Base-by-base conservation (phyloP, 345 rosid genomes). In the Rhodomyrtus tomentosa region DNA sequence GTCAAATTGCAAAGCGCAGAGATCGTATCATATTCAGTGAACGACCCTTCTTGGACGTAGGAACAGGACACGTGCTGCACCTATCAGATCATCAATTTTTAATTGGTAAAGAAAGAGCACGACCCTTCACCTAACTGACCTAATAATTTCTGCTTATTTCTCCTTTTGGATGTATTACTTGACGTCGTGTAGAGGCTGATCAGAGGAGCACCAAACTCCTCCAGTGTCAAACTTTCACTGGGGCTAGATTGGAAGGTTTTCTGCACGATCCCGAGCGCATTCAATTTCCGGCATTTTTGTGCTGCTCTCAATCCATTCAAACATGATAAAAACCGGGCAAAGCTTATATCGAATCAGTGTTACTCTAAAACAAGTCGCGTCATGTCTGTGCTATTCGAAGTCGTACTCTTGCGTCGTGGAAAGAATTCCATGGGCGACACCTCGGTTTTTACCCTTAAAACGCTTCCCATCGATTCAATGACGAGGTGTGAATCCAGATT, bases 311-410 rank as follows among this genome's bases (percentile, higher is more conserved):
- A 50, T 9, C 2, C 12, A 49, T 49, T 12, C 50, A 3, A 3
- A 50, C 18, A 50, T 5, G 5, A 50, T 50, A 52, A 52, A 7
- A 52, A 8, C n/a, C 1, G 7, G 21, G 8, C 18, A 5, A 20
- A 20, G 3, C 18, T 20, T 1, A 5, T 1, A 1, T 7, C 10
- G 11, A 29, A 7, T 7, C 8, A 11, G n/a, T n/a, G n/a, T n/a
- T n/a, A n/a, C n/a, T n/a, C n/a, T n/a, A n/a, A n/a, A 16, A 16
- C 8, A 32, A 36, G 74, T 62, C 42, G 4, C 32, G 74, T 20
- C 1, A 5, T 22, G 40, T 29, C 38, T 7, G 5, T 1, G 6
- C 0, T 7, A 62, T 62, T 32, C 42, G 20, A 62, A 62, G 38
- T 62, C 6, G 74, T 62, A 36, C 7, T 32, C 74, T 32, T 16